Evolutionary conservation across 441 rosid species (phyloP).

Genomic region (Pelargonium hybrid): DNA sequence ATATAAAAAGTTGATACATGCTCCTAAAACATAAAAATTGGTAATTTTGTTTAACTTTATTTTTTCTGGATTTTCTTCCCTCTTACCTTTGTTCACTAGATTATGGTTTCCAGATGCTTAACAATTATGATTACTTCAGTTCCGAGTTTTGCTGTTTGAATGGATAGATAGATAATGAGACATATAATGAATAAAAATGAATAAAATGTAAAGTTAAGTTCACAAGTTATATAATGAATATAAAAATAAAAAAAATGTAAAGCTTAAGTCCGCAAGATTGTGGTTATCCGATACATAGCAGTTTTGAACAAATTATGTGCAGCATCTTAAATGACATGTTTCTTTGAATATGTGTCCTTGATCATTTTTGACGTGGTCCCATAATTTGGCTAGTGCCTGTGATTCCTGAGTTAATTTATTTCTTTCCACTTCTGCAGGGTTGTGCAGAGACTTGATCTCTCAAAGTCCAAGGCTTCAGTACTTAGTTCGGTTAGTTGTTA

Average conservation of each 20-base stretch:
- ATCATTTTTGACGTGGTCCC: neutral
- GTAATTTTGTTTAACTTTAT: neutral
- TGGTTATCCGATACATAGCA: neutral
- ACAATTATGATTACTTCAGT: neutral
- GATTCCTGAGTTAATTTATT: constrained; percentile 17
- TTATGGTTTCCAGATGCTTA: neutral
- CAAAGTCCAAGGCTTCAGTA: constrained; percentile 97
- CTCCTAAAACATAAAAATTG: neutral
- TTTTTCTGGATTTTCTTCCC: neutral
- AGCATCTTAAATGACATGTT: neutral
- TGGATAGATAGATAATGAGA: neutral
- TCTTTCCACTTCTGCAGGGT: constrained; percentile 50
- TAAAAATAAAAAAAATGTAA: neutral
- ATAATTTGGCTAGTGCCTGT: neutral
- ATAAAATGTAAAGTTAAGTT: neutral
- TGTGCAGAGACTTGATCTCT: constrained; percentile 92
- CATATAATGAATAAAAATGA: neutral
- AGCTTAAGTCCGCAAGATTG: neutral
- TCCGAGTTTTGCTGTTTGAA: neutral
- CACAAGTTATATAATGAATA: constrained; percentile 1
- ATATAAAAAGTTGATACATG: too few relatives aligned
- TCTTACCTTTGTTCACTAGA: neutral
- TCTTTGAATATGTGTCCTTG: neutral
- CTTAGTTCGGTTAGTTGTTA: constrained; percentile 79
- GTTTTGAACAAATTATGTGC: neutral